Base-by-base conservation (phyloP, 495 filamentous ascomycete species). In the Trichoderma erinaceum region DNA sequence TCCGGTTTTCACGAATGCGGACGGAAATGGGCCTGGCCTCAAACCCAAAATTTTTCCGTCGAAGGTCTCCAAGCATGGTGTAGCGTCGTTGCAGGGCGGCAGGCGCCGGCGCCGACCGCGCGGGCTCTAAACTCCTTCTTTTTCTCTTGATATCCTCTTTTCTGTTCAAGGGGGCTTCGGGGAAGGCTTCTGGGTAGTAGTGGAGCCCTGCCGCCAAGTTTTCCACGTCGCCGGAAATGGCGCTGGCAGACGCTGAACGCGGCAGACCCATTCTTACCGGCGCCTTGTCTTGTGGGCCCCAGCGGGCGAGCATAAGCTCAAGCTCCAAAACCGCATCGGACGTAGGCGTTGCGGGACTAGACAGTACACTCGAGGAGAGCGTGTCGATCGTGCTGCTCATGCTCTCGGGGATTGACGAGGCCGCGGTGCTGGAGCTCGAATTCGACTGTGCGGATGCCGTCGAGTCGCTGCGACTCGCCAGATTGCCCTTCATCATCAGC, bases 341-440 rank as follows among this genome's bases (percentile, higher is more conserved):
- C 8, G 56, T 61, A 25, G 56, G 56, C 56, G 56, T 61, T 11
- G 25, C n/a, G 3, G 56, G 56, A 11, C 56, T 61, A 25, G 56
- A 61, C 8, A 61, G 25, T 3, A 8, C 56, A 21, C 56, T 61
- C 27, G 56, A 29, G 13, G 56, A 61, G 23, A 61, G 56, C 23
- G 56, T 61, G 56, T 61, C 56, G 16, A 61, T 61, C 4, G 56
- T 61, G 56, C 56, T 61, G 56, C 56, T 61, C 56, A 61, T 61
- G 56, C 56, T 61, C 27, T 61, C 56, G 27, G 56, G 64, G 1
- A 32, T 18, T 27, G 65, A 63, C 35, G 69, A 63, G 10, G 74
- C 80, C 76, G 70, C 83, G 80, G 81, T 86, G 77, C 56, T 32
- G 12, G 64, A 50, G 61, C 70, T 70, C 1, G 75, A 74, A 50